phyloP scores from a whole-genome alignment of 2,329 filamentous ascomycete genomes.

The Huntiella moniliformis region DNA sequence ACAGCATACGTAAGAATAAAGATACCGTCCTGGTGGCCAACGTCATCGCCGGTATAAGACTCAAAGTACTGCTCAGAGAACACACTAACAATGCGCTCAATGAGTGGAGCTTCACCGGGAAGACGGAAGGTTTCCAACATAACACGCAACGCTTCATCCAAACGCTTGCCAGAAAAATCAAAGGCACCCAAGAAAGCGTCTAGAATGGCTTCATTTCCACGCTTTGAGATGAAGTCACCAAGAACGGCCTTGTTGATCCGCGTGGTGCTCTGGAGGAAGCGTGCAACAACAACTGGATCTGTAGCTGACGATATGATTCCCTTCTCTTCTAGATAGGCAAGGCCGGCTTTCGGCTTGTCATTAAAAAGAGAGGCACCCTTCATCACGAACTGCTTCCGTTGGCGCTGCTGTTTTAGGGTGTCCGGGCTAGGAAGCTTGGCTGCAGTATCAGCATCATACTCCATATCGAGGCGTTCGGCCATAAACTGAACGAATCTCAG shows the following conservation, averaged over 20 bases:
- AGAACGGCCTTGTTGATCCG: constrained; percentile 78
- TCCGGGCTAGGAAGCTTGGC: constrained; percentile 46
- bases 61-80: constrained; percentile 78
- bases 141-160: constrained; percentile 75
- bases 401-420: constrained; percentile 49
- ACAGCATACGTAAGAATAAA: constrained; percentile 90
- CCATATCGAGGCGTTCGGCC: constrained; percentile 63
- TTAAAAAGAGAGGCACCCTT: constrained; percentile 84
- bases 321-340: constrained; percentile 68
- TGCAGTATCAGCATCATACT: constrained; percentile 23
- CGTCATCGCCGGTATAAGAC: constrained; percentile 44
- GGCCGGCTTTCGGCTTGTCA: constrained; percentile 74
- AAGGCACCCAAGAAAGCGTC: constrained; percentile 73
- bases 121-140: constrained; percentile 85
- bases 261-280: constrained; percentile 71
- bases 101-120: constrained; percentile 80
- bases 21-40: constrained; percentile 71
- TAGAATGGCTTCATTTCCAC: constrained; percentile 67
- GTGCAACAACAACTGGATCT: constrained; percentile 61
- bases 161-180: constrained; percentile 67
- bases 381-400: constrained; percentile 74
- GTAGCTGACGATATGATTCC: constrained; percentile 64
- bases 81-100: constrained; percentile 74
- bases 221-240: constrained; percentile 86
- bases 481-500: constrained; percentile 84